phyloP scores from a whole-genome alignment of 345 rosid genomes.

The Gossypium bickii region DNA sequence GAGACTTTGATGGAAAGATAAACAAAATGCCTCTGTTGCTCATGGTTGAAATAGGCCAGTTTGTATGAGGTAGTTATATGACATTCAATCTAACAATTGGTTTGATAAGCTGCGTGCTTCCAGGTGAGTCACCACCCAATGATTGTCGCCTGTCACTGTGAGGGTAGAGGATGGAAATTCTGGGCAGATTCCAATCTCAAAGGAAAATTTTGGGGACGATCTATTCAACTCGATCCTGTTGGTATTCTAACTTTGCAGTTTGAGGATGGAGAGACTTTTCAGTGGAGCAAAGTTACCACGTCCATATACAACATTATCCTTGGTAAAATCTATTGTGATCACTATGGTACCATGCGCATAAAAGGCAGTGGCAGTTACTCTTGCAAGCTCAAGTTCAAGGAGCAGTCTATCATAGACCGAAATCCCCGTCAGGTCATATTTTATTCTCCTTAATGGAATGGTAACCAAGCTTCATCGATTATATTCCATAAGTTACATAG shows the following conservation, averaged over 20 bases:
- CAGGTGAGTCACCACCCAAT: conserved; percentile 99
- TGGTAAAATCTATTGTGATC: conserved; percentile 93
- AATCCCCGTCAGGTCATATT: conserved; percentile 89
- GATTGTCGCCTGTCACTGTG: conserved; percentile 97
- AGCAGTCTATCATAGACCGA: conserved; percentile 95
- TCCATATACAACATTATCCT: conserved; percentile 96
- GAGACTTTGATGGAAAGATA: not conserved
- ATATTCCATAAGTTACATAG: not conserved
- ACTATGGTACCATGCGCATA: conserved; percentile 95
- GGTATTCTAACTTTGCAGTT: conserved; percentile 81
- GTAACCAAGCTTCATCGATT: not conserved
- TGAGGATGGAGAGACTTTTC: conserved; percentile 85
- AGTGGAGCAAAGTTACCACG: conserved; percentile 99
- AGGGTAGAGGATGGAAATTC: conserved; percentile 98
- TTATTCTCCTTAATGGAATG: conserved; percentile 1
- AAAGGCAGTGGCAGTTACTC: conserved; percentile 79
- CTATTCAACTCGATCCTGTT: conserved; percentile 98
- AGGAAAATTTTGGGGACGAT: conserved; percentile 97
- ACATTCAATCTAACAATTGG: conserved; percentile 4
- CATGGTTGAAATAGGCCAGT: not conserved
- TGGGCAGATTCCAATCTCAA: conserved; percentile 98
- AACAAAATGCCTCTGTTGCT: not conserved
- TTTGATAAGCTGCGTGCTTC: conserved; percentile 27
- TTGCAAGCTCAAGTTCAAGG: conserved; percentile 95
- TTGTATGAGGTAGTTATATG: conserved; percentile 5